These are phyloP conservation scores for Nakataea oryzae DNA, from an alignment of 2,329 filamentous ascomycete genomes.

Conservation along the genomic window DNA sequence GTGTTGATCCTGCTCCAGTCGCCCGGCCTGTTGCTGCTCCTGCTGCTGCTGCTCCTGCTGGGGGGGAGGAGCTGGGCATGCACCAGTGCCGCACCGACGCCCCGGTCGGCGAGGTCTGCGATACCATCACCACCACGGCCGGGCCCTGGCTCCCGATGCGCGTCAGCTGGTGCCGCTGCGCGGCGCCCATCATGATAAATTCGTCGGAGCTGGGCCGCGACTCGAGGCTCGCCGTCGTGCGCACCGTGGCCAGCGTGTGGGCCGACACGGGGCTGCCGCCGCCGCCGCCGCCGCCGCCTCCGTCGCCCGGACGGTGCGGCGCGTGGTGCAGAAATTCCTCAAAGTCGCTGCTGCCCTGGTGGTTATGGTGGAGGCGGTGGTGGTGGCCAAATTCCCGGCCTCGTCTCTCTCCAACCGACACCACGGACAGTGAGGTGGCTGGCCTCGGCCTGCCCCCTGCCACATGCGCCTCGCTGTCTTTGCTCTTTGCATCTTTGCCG, in stretches of 20 bases:
- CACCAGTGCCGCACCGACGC: neutral
- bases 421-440: too few species aligned
- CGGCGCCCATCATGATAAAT: too few species aligned
- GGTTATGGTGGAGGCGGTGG: neutral
- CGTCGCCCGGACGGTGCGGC: too few species aligned
- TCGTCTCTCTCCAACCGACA: too few species aligned
- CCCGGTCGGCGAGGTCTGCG: neutral
- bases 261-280: neutral
- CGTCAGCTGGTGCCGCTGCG: neutral
- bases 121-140: neutral
- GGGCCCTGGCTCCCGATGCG: neutral
- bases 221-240: neutral
- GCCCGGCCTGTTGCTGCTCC: neutral
- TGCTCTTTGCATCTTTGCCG: neutral
- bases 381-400: neutral
- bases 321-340: neutral
- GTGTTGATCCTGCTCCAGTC: neutral
- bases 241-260: neutral
- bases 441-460: neutral
- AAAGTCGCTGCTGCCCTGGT: neutral
- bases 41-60: neutral
- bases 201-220: neutral
- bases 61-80: neutral
- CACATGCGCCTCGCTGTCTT: neutral
- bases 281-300: neutral